Evolutionary conservation across 805 yeast species (phyloP).

Genomic region (Teunomyces lycoperdinae): DNA sequence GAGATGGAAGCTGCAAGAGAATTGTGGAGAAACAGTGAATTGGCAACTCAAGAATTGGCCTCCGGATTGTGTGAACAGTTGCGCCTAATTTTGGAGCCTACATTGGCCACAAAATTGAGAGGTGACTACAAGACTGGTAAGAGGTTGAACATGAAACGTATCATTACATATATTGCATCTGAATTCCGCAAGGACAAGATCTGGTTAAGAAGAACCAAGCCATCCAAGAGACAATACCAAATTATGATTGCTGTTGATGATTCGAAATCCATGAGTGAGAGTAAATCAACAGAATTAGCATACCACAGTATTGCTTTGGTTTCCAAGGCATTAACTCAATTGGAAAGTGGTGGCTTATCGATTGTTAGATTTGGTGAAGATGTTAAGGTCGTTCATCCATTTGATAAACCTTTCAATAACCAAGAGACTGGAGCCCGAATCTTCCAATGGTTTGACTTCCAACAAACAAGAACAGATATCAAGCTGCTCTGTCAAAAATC

Average conservation of each 20-base stretch:
- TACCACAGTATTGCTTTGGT: constrained; percentile 93
- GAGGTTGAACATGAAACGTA: constrained; percentile 93
- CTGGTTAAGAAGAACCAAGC: constrained; percentile 96
- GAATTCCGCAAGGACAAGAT: constrained; percentile 97
- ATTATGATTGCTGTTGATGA: constrained; percentile 97
- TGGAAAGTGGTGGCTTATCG: constrained; percentile 91
- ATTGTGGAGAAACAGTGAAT: constrained; percentile 80
- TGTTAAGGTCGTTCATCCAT: constrained; percentile 82
- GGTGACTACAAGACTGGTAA: constrained; percentile 99
- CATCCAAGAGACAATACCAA: constrained; percentile 95
- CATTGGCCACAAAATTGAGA: constrained; percentile 86
- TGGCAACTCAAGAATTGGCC: constrained; percentile 83
- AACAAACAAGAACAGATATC: constrained; percentile 84
- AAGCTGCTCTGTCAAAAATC: constrained; percentile 69
- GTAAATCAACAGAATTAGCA: constrained; percentile 85
- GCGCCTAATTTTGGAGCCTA: constrained; percentile 90
- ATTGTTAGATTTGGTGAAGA: constrained; percentile 87
- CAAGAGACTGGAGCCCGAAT: constrained; percentile 79
- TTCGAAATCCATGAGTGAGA: constrained; percentile 95
- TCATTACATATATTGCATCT: constrained; percentile 96
- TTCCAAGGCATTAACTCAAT: constrained; percentile 86
- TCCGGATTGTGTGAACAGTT: constrained; percentile 89
- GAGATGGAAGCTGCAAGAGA: constrained; percentile 64
- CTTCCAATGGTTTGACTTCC: constrained; percentile 87
- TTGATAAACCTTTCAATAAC: constrained; percentile 74